A percentile compares a stretch with the other conserved stretches of the same genome.
Conservation (phyloP, 306 rosid genomes). For the Dalbergia cultrata region DNA sequence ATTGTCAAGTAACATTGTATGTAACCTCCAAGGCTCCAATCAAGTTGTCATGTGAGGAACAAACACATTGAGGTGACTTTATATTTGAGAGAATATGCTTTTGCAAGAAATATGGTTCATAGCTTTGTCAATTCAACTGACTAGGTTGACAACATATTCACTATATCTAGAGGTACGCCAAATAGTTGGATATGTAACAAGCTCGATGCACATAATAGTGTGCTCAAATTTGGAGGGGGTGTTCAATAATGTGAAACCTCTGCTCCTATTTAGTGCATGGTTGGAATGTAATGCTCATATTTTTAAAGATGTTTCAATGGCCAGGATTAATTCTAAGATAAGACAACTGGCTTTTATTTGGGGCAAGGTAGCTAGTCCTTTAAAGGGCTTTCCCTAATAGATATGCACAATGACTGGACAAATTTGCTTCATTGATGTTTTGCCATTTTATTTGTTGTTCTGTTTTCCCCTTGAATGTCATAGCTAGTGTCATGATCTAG, state of each 20-base stretch:
- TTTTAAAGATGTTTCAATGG: conserved; percentile 14
- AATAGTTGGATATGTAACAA: background rate
- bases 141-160: conserved; percentile 27
- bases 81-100: conserved; percentile 4
- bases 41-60: conserved; percentile 15
- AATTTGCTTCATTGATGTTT: background rate
- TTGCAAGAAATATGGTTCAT: conserved; percentile 9
- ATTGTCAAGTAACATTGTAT: conserved; percentile 9
- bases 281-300: conserved; percentile 23
- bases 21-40: conserved; percentile 10
- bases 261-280: background rate
- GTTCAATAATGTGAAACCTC: conserved; percentile 15
- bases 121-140: conserved; percentile 29
- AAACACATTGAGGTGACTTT: conserved; percentile 23
- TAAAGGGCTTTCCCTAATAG: background rate
- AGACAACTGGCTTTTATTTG: conserved; percentile 11
- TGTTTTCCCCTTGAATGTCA: conserved; percentile 12
- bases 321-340: background rate
- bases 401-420: background rate
- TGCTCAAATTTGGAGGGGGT: conserved; percentile 12
- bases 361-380: background rate
- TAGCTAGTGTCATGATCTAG: background rate
- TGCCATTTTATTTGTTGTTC: background rate
- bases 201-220: background rate
- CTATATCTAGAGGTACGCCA: background rate